phyloP scores from a whole-genome alignment of 768 basidiomycete species.

The Podaxis sp. region DNA sequence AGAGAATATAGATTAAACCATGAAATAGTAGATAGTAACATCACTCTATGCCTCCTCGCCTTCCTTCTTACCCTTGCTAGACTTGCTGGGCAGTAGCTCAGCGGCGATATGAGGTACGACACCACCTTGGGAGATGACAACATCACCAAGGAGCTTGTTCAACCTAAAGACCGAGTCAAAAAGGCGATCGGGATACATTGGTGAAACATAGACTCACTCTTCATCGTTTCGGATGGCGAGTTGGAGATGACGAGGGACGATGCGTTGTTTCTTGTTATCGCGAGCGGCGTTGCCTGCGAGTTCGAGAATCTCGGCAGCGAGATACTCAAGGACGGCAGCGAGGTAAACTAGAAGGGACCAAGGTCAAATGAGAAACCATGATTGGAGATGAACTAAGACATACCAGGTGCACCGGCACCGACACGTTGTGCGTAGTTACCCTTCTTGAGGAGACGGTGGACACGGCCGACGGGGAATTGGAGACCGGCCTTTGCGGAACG shows the following conservation, averaged over 20 bases:
- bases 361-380: not conserved
- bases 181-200: conserved; percentile 8
- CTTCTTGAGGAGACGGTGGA: conserved; percentile 83
- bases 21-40: conserved; percentile 13
- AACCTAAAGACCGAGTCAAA: conserved; percentile 33
- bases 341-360: conserved; percentile 61
- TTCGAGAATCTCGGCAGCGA: conserved; percentile 92
- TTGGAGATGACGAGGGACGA: conserved; percentile 92
- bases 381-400: conserved; percentile 11
- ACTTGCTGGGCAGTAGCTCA: conserved; percentile 21
- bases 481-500: conserved; percentile 76
- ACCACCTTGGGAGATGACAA: conserved; percentile 95
- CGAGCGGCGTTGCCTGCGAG: conserved; percentile 87
- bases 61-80: conserved; percentile 37
- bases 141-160: conserved; percentile 69
- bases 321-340: conserved; percentile 89
- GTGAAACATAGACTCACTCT: conserved; percentile 44
- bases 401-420: conserved; percentile 84
- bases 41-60: conserved; percentile 30
- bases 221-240: conserved; percentile 94
- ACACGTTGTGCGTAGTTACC: conserved; percentile 87
- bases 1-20: conserved; percentile 17
- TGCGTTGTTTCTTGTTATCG: conserved; percentile 94
- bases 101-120: conserved; percentile 77
- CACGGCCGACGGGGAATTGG: conserved; percentile 91